Base-by-base conservation (phyloP, 2,329 filamentous ascomycete species). In the Blastomyces parvus region DNA sequence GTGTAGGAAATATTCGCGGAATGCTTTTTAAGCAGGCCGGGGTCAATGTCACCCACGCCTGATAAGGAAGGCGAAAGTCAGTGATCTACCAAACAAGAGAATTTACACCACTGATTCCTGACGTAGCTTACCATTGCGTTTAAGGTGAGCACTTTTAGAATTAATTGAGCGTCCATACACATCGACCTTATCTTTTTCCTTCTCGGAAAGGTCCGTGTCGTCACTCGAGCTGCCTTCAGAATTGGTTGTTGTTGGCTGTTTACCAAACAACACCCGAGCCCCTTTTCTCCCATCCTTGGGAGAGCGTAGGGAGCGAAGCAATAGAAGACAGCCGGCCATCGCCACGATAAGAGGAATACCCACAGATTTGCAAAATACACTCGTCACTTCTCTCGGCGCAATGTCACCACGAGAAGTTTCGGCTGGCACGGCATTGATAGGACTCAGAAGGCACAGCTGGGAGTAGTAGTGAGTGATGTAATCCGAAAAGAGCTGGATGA, bases 11-110 rank as follows among this genome's bases (percentile, higher is more conserved):
- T 83, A 68, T 88, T 82, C 48, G 83, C 81, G 17, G 90, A 91
- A 74, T 93, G 83, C 69, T 91, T 88, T 73, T 83, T 88, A 65
- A 97, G 81, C 14, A 97, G 81, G n/a, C 86, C 82, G 38, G 92
- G 91, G 70, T 97, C 91, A 30, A 85, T 87, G 64, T 74, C 64
- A 36, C 62, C 38, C 64, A 62, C 57, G 14, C 46, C 44, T 50
- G 25, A 27, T 59, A n/a, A 46, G 13, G 14, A 30, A n/a, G 19
- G 8, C 8, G 5, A 5, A 40, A 30, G 44, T 53, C 33, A 61
- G 59, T 22, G 14, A 27, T 30, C 53, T 38, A 17, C 33, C 36
- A 42, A 42, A 22, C 11, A 17, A 38, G 7, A 11, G 30, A 52
- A 36, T 19, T 50, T 40, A 1, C 11, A 52, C 3, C 14, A 27